Base-by-base conservation (phyloP, 176 grass and related monocot species). In the Oryza officinalis region DNA sequence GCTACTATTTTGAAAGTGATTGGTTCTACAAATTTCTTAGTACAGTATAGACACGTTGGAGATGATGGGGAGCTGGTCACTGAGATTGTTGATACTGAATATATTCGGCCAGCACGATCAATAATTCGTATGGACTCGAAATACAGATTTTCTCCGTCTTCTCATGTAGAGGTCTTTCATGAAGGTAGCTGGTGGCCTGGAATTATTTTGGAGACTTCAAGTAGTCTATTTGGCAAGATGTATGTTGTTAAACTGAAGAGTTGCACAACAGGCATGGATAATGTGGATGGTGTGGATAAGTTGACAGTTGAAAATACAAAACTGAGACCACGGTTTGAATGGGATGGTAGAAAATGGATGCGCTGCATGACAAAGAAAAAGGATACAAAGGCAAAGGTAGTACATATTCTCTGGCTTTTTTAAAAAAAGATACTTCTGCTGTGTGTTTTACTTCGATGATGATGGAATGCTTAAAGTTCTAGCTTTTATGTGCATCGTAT, bases 1-100 rank as follows among this genome's bases (percentile, higher is more conserved):
- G 87, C 87, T 65, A 85, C 50, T 76, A 71, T 89, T 85, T 26
- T 81, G 23, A 85, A 89, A 80, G 77, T 81, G 26, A 76, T 89
- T 40, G 82, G 54, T 31, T 31, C 71, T 4, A 43, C 77, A 52
- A 71, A 68, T 63, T 85, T 89, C 71, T 81, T 89, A 13, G 82
- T 89, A 49, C 31, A 85, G 1, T 89, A 89, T 13, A 31, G 31
- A 49, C 28, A 81, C 41, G 45, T 20, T 14, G 31, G 17, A 81
- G 59, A 81, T 10, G 65, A 71, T 7, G 18, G 87, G 1, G 77
- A 76, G 63, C 13, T 71, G 20, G 23, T 10, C 57, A 89, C 71
- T 12, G 87, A 85, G 65, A 85, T 89, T 81, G 2, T 85, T 17
- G 82, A 76, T 76, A 40, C 40, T 85, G 76, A 85, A 22, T 81